Base-by-base conservation (phyloP, 345 rosid genomes). In the Dovyalis caffra region DNA sequence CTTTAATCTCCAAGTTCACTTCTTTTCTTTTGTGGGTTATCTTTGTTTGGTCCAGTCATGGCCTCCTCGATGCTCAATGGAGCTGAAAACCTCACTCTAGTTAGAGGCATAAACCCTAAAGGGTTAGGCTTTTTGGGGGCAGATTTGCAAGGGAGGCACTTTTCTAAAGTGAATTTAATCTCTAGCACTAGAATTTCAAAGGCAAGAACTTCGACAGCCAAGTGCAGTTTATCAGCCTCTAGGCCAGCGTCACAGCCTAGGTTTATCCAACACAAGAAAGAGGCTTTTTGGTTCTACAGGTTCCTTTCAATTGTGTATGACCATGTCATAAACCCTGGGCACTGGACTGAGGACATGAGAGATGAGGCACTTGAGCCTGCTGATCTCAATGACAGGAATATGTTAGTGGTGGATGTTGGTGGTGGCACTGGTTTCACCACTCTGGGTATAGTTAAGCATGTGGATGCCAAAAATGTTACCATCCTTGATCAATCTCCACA, bases 341-440 rank as follows among this genome's bases (percentile, higher is more conserved):
- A 95, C 73, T 95, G 97, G 97, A 93, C 97, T 26, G 98, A 95
- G 87, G 98, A 91, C 78, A 95, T 95, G 99, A 84, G 99, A 74
- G 98, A 93, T 69, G 97, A 89, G 15, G 99, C 99, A 2, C 95
- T 93, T 5, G 97, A 93, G 88, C 98, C 97, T 3, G 99, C 99
- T 51, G 99, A 93, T 82, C 93, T 95, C 60, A 82, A 69, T 77
- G 74, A 84, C 78, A 84, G 92, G 72, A 82, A 87, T 68, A 78
- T 91, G 98, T 12, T 92, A 0, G 97, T 95, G n/a, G 97, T 91
- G 33, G 99, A 95, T 86, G 99, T 91, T 23, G 99, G 99, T 37
- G 99, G 99, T 23, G 99, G 99, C 8, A 95, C 99, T 70, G 99
- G 99, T 45, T 95, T 95, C 85, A 90, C 99, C 53, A 95, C 98